Conservation (phyloP, 306 rosid genomes). For the Clitoria ternatea region DNA sequence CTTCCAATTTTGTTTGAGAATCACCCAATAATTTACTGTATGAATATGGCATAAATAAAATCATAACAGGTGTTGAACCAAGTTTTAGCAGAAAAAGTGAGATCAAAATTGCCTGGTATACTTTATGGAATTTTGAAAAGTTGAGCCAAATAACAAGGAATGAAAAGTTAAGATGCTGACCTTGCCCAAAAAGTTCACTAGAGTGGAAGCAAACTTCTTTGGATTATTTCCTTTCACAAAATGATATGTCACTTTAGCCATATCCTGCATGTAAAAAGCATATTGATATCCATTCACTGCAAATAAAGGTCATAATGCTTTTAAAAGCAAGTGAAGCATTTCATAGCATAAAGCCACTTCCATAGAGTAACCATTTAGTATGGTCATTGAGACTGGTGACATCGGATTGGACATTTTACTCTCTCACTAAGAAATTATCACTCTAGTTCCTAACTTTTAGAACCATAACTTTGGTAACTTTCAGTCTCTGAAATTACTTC, state of each 20-base stretch:
- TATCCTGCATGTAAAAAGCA: constrained; percentile 67
- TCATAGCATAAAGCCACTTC: constrained; percentile 14
- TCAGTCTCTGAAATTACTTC: too few species aligned
- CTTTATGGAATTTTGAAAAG: constrained; percentile 1
- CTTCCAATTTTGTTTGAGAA: constrained; percentile 10
- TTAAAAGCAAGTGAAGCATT: constrained; percentile 14
- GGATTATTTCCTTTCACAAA: constrained; percentile 84
- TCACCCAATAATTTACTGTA: not conserved
- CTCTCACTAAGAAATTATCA: too few species aligned
- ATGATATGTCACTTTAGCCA: constrained; percentile 73
- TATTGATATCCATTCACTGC: not conserved
- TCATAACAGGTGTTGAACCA: constrained; percentile 1
- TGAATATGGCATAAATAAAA: constrained; percentile 11
- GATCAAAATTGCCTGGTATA: constrained; percentile 6
- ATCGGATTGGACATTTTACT: too few species aligned
- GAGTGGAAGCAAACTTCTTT: constrained; percentile 64
- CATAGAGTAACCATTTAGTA: too few species aligned
- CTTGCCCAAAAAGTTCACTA: constrained; percentile 86
- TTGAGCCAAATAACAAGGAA: constrained; percentile 10
- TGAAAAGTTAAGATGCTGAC: constrained; percentile 33
- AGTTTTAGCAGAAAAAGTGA: constrained; percentile 13
- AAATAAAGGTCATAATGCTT: constrained; percentile 2
- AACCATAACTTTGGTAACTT: too few species aligned
- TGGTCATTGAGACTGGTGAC: too few species aligned
- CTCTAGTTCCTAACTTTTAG: too few species aligned